Base-by-base conservation (phyloP, 306 rosid genomes). In the Mucuna pruriens region DNA sequence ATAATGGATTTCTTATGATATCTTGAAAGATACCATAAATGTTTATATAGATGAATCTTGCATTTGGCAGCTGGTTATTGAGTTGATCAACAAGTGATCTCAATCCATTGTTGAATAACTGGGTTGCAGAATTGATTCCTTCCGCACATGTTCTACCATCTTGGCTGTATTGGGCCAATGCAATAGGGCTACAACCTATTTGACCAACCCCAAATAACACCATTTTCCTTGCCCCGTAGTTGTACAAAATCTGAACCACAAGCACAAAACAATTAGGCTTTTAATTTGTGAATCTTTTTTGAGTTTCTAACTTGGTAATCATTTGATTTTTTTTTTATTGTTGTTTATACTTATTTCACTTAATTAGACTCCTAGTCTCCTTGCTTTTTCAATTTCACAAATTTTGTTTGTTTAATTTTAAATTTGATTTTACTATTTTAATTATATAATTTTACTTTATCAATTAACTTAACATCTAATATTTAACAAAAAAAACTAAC, bases 161-260 rank as follows among this genome's bases (percentile, higher is more conserved):
- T 49, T 80, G 88, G 85, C 99, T 93, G 26, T 88, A 88, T 60
- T 92, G 94, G 9, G 99, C 97, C 91, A 95, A 66, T 69, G 77
- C 93, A 69, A 61, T 91, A 2, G 99, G 98, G 69, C 93, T 93
- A 78, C 99, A 95, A 12, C 98, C 99, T 73, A 95, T 89, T 70
- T 89, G 94, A 19, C 99, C 99, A n/a, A 95, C 33, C 61, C 98
- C 99, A 83, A 90, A 93, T 74, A 95, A 62, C n/a, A 60, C 99
- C 83, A 95, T 71, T 78, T 92, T 95, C 82, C 99, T 90, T 71
- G 97, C 99, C 76, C 99, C 99, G 40, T 91, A 84, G 64, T 86
- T 86, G 75, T 95, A 93, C 87, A 95, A 1, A 20, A 36, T 19
- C 97, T 95, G 76, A 58, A 52, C 58, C 77, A 83, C 45, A 84